A percentile compares a stretch with the other conserved stretches of the same genome.
phyloP scores from a whole-genome alignment of 2,329 filamentous ascomycete species.

The Curvularia sp. region DNA sequence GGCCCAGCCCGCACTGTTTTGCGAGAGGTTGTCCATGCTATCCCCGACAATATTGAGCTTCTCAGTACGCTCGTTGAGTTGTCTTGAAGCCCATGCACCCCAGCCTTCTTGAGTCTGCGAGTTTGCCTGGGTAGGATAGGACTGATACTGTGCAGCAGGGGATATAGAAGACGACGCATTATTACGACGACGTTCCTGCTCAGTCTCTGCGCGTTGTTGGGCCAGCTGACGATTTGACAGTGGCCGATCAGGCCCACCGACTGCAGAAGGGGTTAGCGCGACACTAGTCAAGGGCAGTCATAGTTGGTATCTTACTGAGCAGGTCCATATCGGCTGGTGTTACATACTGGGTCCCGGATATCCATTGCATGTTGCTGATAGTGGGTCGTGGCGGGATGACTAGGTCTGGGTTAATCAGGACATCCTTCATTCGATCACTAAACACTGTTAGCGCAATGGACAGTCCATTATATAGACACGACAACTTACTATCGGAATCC shows the following conservation, averaged over 20 bases:
- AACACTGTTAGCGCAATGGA: conserved; percentile 15
- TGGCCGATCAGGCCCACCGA: conserved; percentile 86
- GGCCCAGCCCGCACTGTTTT: conserved; percentile 82
- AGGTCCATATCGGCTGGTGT: conserved; percentile 87
- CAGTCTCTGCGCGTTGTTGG: conserved; percentile 77
- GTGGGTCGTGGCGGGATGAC: conserved; percentile 81
- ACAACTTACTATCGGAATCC: conserved; percentile 67
- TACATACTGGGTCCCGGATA: conserved; percentile 91
- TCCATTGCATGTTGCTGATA: conserved; percentile 96
- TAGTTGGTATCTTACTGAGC: conserved; percentile 61
- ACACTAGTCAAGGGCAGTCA: not conserved
- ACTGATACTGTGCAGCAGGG: conserved; percentile 36
- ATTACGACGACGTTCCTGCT: conserved; percentile 57
- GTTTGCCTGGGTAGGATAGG: conserved; percentile 26
- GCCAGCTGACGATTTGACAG: conserved; percentile 87
- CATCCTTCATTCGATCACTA: conserved; percentile 67
- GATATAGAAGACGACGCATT: conserved; percentile 45
- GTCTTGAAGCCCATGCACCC: conserved; percentile 81
- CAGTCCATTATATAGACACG: not conserved
- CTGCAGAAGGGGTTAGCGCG: conserved; percentile 38
- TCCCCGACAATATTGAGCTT: conserved; percentile 84
- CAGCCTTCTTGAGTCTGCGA: conserved; percentile 60
- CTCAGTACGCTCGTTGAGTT: conserved; percentile 90
- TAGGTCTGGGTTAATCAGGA: conserved; percentile 78
- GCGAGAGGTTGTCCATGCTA: conserved; percentile 80